Evolutionary conservation across 306 rosid genomes (phyloP), one percentile per base, ranked within the genome.

Genomic region (Ormosia emarginata): DNA sequence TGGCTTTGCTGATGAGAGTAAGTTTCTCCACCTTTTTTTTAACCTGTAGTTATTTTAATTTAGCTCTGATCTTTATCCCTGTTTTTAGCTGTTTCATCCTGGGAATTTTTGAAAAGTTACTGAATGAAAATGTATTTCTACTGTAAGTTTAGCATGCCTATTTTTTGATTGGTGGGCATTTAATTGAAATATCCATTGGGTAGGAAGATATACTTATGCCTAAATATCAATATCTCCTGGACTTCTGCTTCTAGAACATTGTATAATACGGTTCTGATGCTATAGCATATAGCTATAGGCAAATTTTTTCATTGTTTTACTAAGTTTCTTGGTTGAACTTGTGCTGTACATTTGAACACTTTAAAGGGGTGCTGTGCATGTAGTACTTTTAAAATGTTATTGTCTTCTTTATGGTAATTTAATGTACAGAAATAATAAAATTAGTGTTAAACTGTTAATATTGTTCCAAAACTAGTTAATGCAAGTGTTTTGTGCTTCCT

Each of bases 1-100:
- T 94, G 92, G 97, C 92, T 85, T 78, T 94, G 85, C 92, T 94
- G 41, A 92, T 86, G 95, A 91, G 97, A 82, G 98, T 94, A 78
- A 80, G 96, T 81, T 79, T 78, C 67, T 32, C 40, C 74, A 41
- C 24, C 57, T 47, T 62, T 30, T 3, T 71, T 29, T 68, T 67
- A 8, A 24, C 24, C n/a, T 34, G 32, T 47, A 46, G 14, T 61
- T 77, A 14, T 58, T 67, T 77, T 69, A n/a, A 15, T 49, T 56
- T 56, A 36, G n/a, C 56, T 46, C 11, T 3, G 29, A 55, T 36
- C 44, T 70, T n/a, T 62, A 8, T 61, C 9, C 49, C 37, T 39
- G 32, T 7, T 14, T 37, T 36, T 67, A 6, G 39, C 46, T 57
- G 10, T 58, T 18, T 33, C 30, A 11, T 12, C 24, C n/a, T 50